A percentile compares a stretch with the other conserved stretches of the same genome.
phyloP scores from a whole-genome alignment of 2,329 filamentous ascomycete genomes.

The Penicillium oxalicum region DNA sequence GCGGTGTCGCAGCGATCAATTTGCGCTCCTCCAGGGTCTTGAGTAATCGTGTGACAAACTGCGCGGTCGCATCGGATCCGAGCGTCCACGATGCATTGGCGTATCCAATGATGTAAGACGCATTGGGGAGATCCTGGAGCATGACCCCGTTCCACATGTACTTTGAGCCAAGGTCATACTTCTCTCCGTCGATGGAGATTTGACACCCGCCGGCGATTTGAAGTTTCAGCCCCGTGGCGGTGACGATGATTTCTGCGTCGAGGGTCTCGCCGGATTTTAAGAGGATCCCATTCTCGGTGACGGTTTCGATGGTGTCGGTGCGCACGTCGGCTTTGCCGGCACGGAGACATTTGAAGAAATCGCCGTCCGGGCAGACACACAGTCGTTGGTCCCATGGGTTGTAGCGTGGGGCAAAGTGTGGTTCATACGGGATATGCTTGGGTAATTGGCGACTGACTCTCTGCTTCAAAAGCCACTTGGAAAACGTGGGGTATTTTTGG shows the following conservation, averaged over 20 bases:
- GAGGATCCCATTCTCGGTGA: slow-evolving; percentile 46
- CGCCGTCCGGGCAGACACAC: slow-evolving; percentile 60
- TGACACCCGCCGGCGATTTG: slow-evolving; percentile 34
- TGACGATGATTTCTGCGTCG: slow-evolving; percentile 41
- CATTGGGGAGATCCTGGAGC: slow-evolving; percentile 42
- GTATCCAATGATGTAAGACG: slow-evolving; percentile 39
- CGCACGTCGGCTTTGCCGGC: slow-evolving; percentile 49
- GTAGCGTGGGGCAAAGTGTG: slow-evolving; percentile 61
- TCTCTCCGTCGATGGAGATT: slow-evolving; percentile 35
- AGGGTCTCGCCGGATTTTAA: slow-evolving; percentile 41
- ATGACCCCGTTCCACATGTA: slow-evolving; percentile 42
- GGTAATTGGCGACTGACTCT: slow-evolving; percentile 50
- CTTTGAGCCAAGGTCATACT: slow-evolving; percentile 29
- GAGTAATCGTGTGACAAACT: slow-evolving; percentile 35
- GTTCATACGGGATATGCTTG: slow-evolving; percentile 47
- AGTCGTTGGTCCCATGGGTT: slow-evolving; percentile 69
- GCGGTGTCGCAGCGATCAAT: slow-evolving; percentile 24
- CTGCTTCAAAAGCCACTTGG: slow-evolving; percentile 45
- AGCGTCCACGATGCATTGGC: slow-evolving; percentile 43
- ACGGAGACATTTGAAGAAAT: slow-evolving; percentile 52
- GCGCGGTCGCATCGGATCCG: slow-evolving; percentile 40
- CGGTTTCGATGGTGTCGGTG: slow-evolving; percentile 50
- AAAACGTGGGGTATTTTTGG: slow-evolving; percentile 47
- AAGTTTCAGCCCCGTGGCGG: slow-evolving; percentile 41
- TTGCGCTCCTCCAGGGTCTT: slow-evolving; percentile 27